Percentiles rank a stretch among this genome's conserved stretches.
These are phyloP conservation scores for Solidago caesia DNA, from an alignment of 129 eudicot genomes.

Conservation along the genomic window DNA sequence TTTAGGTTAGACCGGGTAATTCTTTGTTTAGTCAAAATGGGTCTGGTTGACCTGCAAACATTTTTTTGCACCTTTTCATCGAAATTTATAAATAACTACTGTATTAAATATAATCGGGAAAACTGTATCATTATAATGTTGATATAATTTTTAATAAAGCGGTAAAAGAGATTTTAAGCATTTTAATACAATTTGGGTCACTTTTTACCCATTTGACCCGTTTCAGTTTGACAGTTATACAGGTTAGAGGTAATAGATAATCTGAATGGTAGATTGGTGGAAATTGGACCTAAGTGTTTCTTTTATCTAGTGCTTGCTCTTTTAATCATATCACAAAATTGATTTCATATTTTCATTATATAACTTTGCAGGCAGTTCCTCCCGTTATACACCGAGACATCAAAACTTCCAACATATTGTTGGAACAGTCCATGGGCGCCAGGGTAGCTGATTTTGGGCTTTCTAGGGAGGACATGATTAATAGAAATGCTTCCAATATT, in stretches of 20 bases:
- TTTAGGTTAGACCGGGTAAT: too few species aligned
- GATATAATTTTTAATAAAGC: too few species aligned
- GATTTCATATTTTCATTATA: slow-evolving; percentile 5
- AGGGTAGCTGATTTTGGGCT: slow-evolving; percentile 96
- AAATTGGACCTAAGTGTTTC: not conserved
- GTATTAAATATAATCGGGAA: not conserved
- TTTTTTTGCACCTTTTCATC: not conserved
- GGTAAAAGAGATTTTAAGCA: too few species aligned
- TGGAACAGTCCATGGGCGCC: slow-evolving; percentile 91
- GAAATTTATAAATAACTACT: not conserved
- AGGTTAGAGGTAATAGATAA: too few species aligned
- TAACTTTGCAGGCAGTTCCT: slow-evolving; percentile 73
- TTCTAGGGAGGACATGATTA: slow-evolving; percentile 87
- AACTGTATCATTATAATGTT: too few species aligned
- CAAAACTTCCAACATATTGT: slow-evolving; percentile 88
- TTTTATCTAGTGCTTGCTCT: not conserved
- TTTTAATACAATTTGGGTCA: too few species aligned
- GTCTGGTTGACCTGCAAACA: not conserved
- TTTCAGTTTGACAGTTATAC: too few species aligned
- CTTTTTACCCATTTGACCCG: too few species aligned
- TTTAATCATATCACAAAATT: slow-evolving; percentile 8
- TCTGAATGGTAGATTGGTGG: not conserved
- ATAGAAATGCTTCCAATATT: slow-evolving; percentile 60
- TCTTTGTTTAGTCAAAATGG: too few species aligned
- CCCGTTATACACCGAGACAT: slow-evolving; percentile 94